A percentile compares a stretch with the other conserved stretches of the same genome.
phyloP scores from a whole-genome alignment of 495 filamentous ascomycete species.

The Trichoderma asperelloides region DNA sequence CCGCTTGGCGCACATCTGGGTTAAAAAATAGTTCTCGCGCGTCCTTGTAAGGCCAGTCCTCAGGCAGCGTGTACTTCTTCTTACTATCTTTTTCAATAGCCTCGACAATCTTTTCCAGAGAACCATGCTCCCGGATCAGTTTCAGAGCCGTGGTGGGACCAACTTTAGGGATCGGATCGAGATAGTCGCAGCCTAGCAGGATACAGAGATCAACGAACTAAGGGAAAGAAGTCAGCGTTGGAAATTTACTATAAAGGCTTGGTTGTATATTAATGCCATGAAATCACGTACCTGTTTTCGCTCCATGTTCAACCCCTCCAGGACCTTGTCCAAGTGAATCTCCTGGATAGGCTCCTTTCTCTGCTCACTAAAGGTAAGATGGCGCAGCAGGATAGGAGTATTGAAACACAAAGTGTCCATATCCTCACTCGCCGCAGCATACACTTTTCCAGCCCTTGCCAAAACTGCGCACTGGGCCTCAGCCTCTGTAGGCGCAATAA shows the following conservation, averaged over 20 bases:
- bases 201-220: conserved; percentile 98
- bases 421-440: conserved; percentile 92
- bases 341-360: conserved; percentile 96
- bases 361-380: conserved; percentile 95
- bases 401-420: conserved; percentile 99
- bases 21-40: conserved; percentile 84
- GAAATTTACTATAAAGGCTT: no score
- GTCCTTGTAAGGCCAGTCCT: conserved; percentile 89
- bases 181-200: conserved; percentile 93
- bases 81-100: conserved; percentile 65
- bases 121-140: conserved; percentile 81
- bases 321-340: conserved; percentile 73
- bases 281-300: conserved; percentile 53
- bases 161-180: conserved; percentile 90
- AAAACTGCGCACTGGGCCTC: conserved; percentile 93
- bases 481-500: conserved; percentile 91
- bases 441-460: conserved; percentile 88
- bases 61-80: conserved; percentile 72
- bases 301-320: conserved; percentile 82
- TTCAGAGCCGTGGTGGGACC: conserved; percentile 86
- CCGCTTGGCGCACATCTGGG: conserved; percentile 79
- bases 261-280: neutral
- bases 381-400: conserved; percentile 78
- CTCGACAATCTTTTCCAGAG: conserved; percentile 78
- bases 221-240: conserved; percentile 4